A percentile compares a stretch with the other conserved stretches of the same genome.
phyloP scores from a whole-genome alignment of 257 asterid genomes.

The Penstemon eatonii region DNA sequence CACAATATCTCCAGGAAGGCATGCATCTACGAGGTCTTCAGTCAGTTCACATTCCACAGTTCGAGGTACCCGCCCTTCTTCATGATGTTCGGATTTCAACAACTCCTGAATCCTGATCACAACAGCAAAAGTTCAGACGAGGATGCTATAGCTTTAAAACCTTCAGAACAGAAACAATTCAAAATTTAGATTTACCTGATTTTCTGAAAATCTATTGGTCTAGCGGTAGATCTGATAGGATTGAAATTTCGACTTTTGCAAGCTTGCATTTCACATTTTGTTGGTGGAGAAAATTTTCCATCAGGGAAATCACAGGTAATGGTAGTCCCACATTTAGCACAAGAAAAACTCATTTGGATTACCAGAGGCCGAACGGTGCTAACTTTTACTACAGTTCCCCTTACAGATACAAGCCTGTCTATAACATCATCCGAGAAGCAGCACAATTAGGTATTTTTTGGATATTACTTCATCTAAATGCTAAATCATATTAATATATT shows the following conservation, averaged over 20 bases:
- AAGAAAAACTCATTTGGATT: constrained; percentile 77
- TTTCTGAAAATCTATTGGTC: constrained; percentile 80
- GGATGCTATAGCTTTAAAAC: constrained; percentile 1
- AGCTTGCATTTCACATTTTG: constrained; percentile 73
- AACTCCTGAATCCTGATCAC: constrained; percentile 78
- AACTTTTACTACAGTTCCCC: constrained; percentile 84
- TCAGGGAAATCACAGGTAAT: constrained; percentile 76
- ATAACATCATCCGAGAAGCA: constrained; percentile 29
- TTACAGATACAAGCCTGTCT: constrained; percentile 89
- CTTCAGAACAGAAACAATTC: constrained; percentile 12
- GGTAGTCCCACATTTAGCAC: constrained; percentile 80
- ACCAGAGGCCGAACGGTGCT: constrained; percentile 91
- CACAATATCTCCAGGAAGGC: constrained; percentile 97
- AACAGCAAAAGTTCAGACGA: constrained; percentile 7
- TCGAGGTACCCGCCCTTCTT: constrained; percentile 95
- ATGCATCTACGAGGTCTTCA: constrained; percentile 93
- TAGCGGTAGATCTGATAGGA: constrained; percentile 76
- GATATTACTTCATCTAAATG: constrained; percentile 1
- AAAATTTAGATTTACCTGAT: constrained; percentile 55
- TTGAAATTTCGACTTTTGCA: constrained; percentile 76
- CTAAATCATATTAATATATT: constrained; percentile 12
- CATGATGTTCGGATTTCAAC: constrained; percentile 88
- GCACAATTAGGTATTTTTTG: constrained; percentile 27
- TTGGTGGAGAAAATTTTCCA: constrained; percentile 91
- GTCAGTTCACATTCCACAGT: constrained; percentile 95